Evolutionary conservation across 306 rosid genomes (phyloP), one percentile per base, ranked within the genome.

Genomic region (Inga oerstediana): DNA sequence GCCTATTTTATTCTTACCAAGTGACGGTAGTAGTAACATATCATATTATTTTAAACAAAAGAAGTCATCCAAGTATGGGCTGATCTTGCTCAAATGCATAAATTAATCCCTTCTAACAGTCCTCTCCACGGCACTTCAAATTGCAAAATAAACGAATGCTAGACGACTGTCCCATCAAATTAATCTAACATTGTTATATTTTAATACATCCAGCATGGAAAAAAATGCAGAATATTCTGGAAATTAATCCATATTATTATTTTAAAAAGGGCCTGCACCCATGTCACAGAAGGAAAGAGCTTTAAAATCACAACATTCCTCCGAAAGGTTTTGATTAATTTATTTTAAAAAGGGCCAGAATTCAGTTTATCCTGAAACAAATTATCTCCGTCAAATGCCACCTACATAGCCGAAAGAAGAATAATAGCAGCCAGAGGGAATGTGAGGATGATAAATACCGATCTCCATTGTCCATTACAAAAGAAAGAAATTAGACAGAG

Each of bases 31-130:
- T 5, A 10, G 32, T 10, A 24, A 58, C 12, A n/a, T 14, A 45
- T 44, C n/a, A 16, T 14, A 52, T 58, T 20, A 58, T 6, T 16
- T 34, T 34, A 30, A 30, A 13, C 39, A 65, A 64, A 32, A 2
- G 64, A 62, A 37, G 70, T 69, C 19, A 61, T 59, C 61, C 4
- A 74, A 37, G 82, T 19, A 83, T 83, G 86, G 83, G 45, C 22
- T 52, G 4, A 48, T 34, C 35, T 76, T 71, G 59, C 54, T 54
- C 75, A 0, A 10, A 39, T 10, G 20, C 43, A 16, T 34, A 2
- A 69, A 39, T 22, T 4, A 69, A 3, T 39, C 51, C 27, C 51
- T 41, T 65, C 16, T 4, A 5, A 13, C 71, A 32, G 39, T 39
- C 41, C 12, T 64, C 35, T 59, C 32, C 32, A n/a, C 15, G 34